Evolutionary conservation across 768 basidiomycete genomes (phyloP), one percentile per base, ranked within the genome.

Genomic region (Serpula lacrymans): DNA sequence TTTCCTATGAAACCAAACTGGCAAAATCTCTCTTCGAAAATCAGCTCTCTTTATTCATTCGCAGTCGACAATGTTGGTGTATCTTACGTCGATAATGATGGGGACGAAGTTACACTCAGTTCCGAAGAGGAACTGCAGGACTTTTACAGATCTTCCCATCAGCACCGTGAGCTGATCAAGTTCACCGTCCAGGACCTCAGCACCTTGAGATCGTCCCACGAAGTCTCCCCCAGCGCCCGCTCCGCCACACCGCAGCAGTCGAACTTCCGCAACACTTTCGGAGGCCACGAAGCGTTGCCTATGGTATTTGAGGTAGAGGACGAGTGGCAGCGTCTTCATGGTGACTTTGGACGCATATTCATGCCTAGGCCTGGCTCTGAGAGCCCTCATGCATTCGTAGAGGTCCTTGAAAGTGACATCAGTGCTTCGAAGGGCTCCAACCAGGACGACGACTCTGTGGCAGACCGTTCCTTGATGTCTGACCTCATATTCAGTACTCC

Each of bases 111-210:
- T 46, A 89, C 87, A 9, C 68, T 89, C 42, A 85, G 77, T 60
- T 78, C 87, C 3, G 71, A 87, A 40, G 80, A 81, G 24, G 88
- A 91, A 58, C 74, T 90, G n/a, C 71, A 74, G 40, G 86, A 89
- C 43, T 86, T 74, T 55, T 88, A 84, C 55, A 52, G 55, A 21
- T 63, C 65, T 6, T 55, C 55, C 11, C 17, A 27, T 18, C 22
- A n/a, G 8, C 26, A 25, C 2, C 33, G 5, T 13, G 58, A 65
- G 16, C 43, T 62, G 18, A 64, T 82, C 62, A 84, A 78, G 60
- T 77, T 91, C 50, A 62, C 60, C 14, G 78, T 90, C 16, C 69
- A 75, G 52, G 80, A 89, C 64, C 60, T 89, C 14, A 42, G 59
- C 43, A 45, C 48, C 39, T 48, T 62, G 43, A 60, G 70, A 39